Conservation (phyloP, 352 stramenopile species). For the Phytophthora pinifolia region DNA sequence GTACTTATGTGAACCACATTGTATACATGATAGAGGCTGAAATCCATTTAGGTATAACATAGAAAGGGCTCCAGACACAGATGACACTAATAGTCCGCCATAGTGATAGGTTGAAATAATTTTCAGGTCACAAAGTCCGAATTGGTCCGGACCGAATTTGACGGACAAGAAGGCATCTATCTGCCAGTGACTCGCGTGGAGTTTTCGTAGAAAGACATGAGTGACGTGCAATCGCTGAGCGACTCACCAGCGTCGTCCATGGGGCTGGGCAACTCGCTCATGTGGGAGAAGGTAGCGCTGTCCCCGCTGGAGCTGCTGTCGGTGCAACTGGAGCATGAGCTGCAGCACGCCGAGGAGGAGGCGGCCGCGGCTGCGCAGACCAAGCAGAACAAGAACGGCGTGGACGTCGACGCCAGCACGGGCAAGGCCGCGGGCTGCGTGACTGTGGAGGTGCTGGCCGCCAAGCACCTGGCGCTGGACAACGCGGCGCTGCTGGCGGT, state of each 20-base stretch:
- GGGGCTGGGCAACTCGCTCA: constrained; percentile 58
- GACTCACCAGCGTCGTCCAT: constrained; percentile 43
- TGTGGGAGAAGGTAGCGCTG: constrained; percentile 79
- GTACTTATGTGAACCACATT: too few species aligned
- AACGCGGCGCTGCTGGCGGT: constrained; percentile 28
- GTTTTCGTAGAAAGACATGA: constrained; percentile 31
- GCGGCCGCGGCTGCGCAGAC: constrained; percentile 20
- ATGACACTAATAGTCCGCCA: too few species aligned
- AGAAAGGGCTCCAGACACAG: too few species aligned
- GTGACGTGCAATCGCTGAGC: constrained; percentile 45
- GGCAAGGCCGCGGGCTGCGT: constrained; percentile 60
- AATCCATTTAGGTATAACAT: too few species aligned
- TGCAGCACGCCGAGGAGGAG: constrained; percentile 55
- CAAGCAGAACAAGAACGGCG: constrained; percentile 79
- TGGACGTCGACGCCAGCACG: constrained; percentile 58
- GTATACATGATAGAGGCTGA: too few species aligned
- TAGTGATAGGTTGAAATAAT: too few species aligned
- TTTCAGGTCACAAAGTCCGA: not conserved
- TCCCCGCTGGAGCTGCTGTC: constrained; percentile 72
- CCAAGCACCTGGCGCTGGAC: constrained; percentile 33
- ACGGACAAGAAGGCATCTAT: constrained; percentile 11
- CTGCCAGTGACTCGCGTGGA: constrained; percentile 6
- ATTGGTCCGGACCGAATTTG: constrained; percentile 15
- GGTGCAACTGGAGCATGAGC: constrained; percentile 68
- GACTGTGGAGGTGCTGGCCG: constrained; percentile 51